Conservation (phyloP, 345 rosid genomes). For the Cardamine resedifolia region DNA sequence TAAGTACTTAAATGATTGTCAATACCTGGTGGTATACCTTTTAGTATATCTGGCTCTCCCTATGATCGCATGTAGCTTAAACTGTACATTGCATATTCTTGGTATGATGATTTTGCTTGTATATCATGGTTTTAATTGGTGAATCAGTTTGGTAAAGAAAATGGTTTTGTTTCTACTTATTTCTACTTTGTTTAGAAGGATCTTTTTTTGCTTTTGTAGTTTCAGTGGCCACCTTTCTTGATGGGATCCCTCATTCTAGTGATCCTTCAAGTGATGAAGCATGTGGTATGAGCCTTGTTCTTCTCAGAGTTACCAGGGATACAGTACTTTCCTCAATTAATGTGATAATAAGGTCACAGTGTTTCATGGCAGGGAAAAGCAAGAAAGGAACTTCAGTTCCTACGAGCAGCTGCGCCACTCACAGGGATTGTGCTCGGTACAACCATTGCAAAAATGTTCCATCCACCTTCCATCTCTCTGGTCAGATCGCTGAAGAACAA, state of each 20-base stretch:
- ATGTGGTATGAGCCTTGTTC: constrained; percentile 60
- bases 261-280: constrained; percentile 82
- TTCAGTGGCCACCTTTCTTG: constrained; percentile 97
- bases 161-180: constrained; percentile 14
- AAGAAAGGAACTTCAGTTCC: constrained; percentile 76
- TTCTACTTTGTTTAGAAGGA: constrained; percentile 25
- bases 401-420: constrained; percentile 91
- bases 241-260: constrained; percentile 90
- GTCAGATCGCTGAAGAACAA: constrained; percentile 46
- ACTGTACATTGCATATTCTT: constrained; percentile 2
- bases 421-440: constrained; percentile 90
- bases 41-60: background rate
- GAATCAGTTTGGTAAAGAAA: constrained; percentile 15
- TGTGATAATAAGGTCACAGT: constrained; percentile 28
- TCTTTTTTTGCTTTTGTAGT: constrained; percentile 72
- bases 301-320: constrained; percentile 13
- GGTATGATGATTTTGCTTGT: constrained; percentile 6
- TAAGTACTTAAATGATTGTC: background rate
- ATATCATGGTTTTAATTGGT: constrained; percentile 1
- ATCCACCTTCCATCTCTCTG: constrained; percentile 84
- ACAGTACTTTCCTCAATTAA: background rate
- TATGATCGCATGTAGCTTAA: background rate
- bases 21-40: background rate
- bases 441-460: constrained; percentile 73
- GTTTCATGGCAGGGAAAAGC: constrained; percentile 76